phyloP scores from a whole-genome alignment of 179 eudicot genomes.

The Spinacia oleracea region DNA sequence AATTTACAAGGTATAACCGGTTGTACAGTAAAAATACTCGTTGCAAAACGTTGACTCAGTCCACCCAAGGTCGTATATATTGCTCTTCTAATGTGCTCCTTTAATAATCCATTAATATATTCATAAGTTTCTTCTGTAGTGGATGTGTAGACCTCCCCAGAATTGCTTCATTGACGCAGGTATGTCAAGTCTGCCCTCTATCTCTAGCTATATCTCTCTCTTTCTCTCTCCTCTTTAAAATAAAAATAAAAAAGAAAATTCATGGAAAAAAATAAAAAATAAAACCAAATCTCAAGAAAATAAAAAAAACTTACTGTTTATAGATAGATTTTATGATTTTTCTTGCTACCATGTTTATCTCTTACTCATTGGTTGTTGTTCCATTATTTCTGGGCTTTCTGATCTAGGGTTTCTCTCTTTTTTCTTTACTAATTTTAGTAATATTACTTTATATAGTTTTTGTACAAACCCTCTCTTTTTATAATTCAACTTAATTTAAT shows the following conservation, averaged over 20 bases:
- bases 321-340: background rate
- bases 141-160: background rate
- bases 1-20: too few relatives aligned
- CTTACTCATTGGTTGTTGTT: conserved; percentile 26
- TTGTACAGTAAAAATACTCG: too few relatives aligned
- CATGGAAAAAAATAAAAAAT: background rate
- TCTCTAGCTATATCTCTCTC: background rate
- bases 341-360: conserved; percentile 5
- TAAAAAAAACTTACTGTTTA: conserved; percentile 24
- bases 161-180: background rate
- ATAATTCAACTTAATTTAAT: background rate
- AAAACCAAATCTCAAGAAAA: conserved; percentile 10
- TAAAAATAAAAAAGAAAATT: background rate
- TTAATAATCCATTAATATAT: too few relatives aligned
- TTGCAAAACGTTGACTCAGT: too few relatives aligned
- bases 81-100: too few relatives aligned
- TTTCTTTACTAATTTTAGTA: conserved; percentile 24
- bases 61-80: too few relatives aligned
- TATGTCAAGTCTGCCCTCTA: background rate
- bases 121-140: background rate
- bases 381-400: conserved; percentile 14
- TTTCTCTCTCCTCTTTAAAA: conserved; percentile 20
- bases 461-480: background rate
- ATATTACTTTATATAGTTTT: background rate
- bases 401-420: conserved; percentile 40